phyloP scores from a whole-genome alignment of 768 basidiomycete species.

The Boletus reticuloceps region DNA sequence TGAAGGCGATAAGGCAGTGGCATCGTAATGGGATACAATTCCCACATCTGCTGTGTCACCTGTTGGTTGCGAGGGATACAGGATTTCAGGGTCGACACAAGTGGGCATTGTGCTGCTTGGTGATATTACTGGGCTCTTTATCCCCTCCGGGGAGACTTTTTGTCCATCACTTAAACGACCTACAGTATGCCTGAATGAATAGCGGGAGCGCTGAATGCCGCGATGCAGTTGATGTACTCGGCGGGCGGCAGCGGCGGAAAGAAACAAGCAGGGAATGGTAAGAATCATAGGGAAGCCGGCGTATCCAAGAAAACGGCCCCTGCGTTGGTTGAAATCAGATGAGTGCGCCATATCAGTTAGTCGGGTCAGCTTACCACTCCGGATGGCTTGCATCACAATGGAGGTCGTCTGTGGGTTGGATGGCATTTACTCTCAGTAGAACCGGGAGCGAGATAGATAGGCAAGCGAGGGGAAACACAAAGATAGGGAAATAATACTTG shows the following conservation, averaged over 20 bases:
- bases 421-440: constrained; percentile 42
- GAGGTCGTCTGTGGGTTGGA: constrained; percentile 48
- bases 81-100: constrained; percentile 1
- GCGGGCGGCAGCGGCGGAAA: constrained; percentile 34
- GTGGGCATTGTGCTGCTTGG: no score
- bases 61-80: neutral
- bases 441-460: constrained; percentile 42
- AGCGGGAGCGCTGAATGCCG: constrained; percentile 10
- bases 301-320: constrained; percentile 65
- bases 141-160: constrained; percentile 1
- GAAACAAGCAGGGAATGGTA: constrained; percentile 48
- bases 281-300: constrained; percentile 54
- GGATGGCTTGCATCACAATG: constrained; percentile 60
- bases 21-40: neutral
- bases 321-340: constrained; percentile 22
- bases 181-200: neutral
- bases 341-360: neutral
- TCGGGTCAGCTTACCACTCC: constrained; percentile 45
- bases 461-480: constrained; percentile 48
- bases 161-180: neutral
- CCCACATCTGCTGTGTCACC: neutral
- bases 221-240: constrained; percentile 22
- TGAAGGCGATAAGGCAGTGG: neutral
- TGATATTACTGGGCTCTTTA: no score
- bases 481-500: constrained; percentile 42